phyloP scores from a whole-genome alignment of 1,139 yeast genomes.

The Geotrichum histeridarum region DNA sequence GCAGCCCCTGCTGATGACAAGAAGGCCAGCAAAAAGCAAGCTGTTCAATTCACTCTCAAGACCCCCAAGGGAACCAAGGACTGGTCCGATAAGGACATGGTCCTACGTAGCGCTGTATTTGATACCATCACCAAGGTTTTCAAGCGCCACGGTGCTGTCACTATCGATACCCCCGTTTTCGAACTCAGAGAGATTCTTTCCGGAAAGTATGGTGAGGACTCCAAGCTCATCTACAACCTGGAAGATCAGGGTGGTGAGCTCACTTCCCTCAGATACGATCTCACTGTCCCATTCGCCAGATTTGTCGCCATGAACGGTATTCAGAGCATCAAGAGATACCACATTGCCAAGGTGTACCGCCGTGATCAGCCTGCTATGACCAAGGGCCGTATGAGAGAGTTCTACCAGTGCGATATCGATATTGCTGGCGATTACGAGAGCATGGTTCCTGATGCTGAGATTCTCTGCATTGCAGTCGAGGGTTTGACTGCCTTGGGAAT shows the following conservation, averaged over 20 bases:
- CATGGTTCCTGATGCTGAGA: slow-evolving; percentile 96
- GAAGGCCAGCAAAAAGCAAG: slow-evolving; percentile 21
- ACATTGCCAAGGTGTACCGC: slow-evolving; percentile 95
- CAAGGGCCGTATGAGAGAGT: slow-evolving; percentile 98
- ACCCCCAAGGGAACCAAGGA: slow-evolving; percentile 95
- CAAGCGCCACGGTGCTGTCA: slow-evolving; percentile 93
- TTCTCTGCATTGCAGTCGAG: slow-evolving; percentile 72
- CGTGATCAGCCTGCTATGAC: slow-evolving; percentile 99
- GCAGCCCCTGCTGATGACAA: slow-evolving; percentile 15
- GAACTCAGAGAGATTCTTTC: slow-evolving; percentile 91
- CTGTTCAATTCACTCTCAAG: slow-evolving; percentile 61
- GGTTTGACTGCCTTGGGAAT: slow-evolving; percentile 82
- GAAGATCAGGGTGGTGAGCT: slow-evolving; percentile 98
- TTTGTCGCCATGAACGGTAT: slow-evolving; percentile 92
- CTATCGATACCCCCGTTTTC: slow-evolving; percentile 96
- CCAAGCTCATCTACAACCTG: slow-evolving; percentile 87
- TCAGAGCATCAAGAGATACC: slow-evolving; percentile 84
- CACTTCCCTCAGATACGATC: slow-evolving; percentile 88
- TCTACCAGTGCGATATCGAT: slow-evolving; percentile 96
- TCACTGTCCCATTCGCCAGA: slow-evolving; percentile 96
- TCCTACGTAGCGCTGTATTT: slow-evolving; percentile 83
- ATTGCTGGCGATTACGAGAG: slow-evolving; percentile 86
- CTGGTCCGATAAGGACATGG: slow-evolving; percentile 98
- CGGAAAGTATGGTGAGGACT: slow-evolving; percentile 97
- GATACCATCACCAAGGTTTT: slow-evolving; percentile 64